Percentiles rank a stretch among this genome's conserved stretches.
These are phyloP conservation scores for Xylariaceae sp. DNA, from an alignment of 2,329 filamentous ascomycete species.

Conservation along the genomic window DNA sequence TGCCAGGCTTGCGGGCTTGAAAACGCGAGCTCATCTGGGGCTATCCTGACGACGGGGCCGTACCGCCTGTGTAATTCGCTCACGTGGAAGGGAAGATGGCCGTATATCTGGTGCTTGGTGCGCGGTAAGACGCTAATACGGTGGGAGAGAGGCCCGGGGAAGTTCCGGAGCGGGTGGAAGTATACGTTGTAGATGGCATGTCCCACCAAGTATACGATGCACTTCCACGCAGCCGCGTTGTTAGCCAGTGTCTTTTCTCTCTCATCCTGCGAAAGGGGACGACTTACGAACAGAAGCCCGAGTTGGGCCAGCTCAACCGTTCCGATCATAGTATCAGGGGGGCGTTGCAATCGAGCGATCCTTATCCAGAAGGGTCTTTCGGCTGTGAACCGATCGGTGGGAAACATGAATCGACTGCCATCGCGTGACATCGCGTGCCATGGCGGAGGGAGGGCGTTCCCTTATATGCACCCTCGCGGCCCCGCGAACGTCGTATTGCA, in stretches of 20 bases:
- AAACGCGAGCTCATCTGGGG: slow-evolving; percentile 41
- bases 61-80: slow-evolving; percentile 34
- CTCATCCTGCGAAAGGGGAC: background rate
- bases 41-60: slow-evolving; percentile 39
- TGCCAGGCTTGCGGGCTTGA: slow-evolving; percentile 37
- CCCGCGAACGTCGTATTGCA: no score
- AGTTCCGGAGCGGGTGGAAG: slow-evolving; percentile 29
- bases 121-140: slow-evolving; percentile 24
- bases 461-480: no score
- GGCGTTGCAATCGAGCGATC: background rate
- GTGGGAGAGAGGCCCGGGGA: slow-evolving; percentile 30
- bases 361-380: background rate
- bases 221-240: slow-evolving; percentile 1
- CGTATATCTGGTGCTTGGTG: slow-evolving; percentile 14
- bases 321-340: background rate
- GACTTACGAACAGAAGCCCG: slow-evolving; percentile 11
- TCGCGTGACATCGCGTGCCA: no score
- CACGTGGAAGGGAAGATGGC: slow-evolving; percentile 23
- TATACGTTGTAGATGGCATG: slow-evolving; percentile 20
- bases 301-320: slow-evolving; percentile 11
- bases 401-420: no score
- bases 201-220: slow-evolving; percentile 8
- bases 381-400: background rate
- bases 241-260: background rate
- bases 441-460: no score